Evolutionary conservation across 2,329 filamentous ascomycete species (phyloP).

Genomic region (Orbilia javanica): DNA sequence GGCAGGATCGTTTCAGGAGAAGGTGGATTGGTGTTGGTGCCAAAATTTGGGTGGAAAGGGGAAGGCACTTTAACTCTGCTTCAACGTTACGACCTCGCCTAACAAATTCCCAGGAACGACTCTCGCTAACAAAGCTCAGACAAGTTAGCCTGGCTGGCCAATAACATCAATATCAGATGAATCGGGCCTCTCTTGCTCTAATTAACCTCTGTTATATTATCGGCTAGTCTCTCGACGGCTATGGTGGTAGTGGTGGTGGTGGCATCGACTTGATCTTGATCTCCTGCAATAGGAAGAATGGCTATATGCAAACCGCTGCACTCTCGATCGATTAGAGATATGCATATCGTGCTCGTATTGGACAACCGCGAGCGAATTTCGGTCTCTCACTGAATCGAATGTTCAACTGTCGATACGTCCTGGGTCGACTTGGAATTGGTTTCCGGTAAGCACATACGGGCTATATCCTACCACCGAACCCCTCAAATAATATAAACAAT

Average conservation of each 20-base stretch:
- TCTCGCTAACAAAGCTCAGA: constrained; percentile 36
- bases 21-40: constrained; percentile 55
- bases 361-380: background rate
- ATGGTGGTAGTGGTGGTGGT: background rate
- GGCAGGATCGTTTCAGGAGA: constrained; percentile 57
- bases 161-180: constrained; percentile 34
- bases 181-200: background rate
- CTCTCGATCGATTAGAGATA: no score
- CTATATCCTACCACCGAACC: no score
- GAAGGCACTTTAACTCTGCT: constrained; percentile 38
- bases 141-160: constrained; percentile 19
- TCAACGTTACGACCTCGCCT: constrained; percentile 30
- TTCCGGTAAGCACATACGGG: no score
- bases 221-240: background rate
- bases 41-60: constrained; percentile 54
- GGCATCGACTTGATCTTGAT: no score
- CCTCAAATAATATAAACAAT: no score
- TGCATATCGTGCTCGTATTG: background rate
- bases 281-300: no score
- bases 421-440: no score
- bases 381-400: no score
- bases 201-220: background rate
- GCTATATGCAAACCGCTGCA: background rate
- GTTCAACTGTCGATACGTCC: no score
- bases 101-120: constrained; percentile 37